phyloP scores from a whole-genome alignment of 768 basidiomycete genomes.

The Epithele typhae region DNA sequence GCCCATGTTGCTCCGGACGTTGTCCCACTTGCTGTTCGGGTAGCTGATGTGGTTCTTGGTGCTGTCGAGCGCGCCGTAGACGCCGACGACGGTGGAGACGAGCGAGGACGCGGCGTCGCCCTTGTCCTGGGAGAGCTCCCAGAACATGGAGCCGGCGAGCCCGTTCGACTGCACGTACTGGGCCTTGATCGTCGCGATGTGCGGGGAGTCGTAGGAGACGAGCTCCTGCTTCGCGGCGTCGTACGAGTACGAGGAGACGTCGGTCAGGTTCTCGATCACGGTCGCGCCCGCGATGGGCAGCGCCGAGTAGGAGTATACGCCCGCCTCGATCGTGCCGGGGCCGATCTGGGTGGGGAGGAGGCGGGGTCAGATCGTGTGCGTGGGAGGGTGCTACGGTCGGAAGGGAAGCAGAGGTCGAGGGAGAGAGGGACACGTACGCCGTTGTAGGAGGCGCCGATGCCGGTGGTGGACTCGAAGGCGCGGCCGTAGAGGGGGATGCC shows the following conservation, averaged over 20 bases:
- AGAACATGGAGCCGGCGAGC: constrained; percentile 71
- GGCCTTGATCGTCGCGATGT: constrained; percentile 61
- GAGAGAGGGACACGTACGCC: constrained; percentile 42
- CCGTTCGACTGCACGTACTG: constrained; percentile 58
- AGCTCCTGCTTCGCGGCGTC: constrained; percentile 61
- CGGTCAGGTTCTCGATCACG: constrained; percentile 61
- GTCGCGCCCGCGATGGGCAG: constrained; percentile 48
- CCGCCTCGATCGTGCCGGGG: constrained; percentile 64
- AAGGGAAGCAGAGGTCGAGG: too few relatives aligned
- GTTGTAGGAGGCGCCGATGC: constrained; percentile 62
- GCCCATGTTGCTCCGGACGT: constrained; percentile 63
- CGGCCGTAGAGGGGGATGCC: constrained; percentile 83
- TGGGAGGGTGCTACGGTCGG: too few relatives aligned
- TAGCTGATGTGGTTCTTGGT: constrained; percentile 64
- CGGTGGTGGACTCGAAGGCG: constrained; percentile 66
- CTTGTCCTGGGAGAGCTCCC: constrained; percentile 66
- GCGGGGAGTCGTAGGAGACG: constrained; percentile 73
- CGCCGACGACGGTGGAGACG: constrained; percentile 42
- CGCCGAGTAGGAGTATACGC: constrained; percentile 72
- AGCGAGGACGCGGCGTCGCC: constrained; percentile 54
- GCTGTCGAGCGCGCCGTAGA: constrained; percentile 52
- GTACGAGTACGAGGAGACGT: constrained; percentile 78
- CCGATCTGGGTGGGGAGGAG: constrained; percentile 45
- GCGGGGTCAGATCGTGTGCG: too few relatives aligned
- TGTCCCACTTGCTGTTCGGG: constrained; percentile 69